These are phyloP conservation scores for Infundibulicybe gibba DNA, from an alignment of 768 basidiomycete genomes.

Conservation along the genomic window DNA sequence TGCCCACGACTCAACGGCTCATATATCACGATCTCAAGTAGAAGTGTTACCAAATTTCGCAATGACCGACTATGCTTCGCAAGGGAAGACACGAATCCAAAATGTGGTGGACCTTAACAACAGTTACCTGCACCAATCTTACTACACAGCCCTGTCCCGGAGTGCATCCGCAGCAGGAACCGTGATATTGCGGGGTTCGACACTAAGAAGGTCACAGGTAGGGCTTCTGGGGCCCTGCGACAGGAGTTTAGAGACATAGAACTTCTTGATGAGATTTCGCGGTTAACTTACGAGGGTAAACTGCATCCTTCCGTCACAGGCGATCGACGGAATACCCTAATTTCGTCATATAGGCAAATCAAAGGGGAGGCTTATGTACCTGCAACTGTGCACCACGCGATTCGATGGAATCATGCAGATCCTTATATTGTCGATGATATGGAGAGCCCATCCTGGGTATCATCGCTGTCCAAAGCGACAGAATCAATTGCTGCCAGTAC, in stretches of 20 bases:
- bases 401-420: constrained; percentile 1
- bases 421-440: constrained; percentile 1
- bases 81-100: constrained; percentile 18
- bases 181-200: constrained; percentile 22
- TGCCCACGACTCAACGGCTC: constrained; percentile 9
- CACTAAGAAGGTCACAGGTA: constrained; percentile 15
- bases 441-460: background rate
- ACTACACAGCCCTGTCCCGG: constrained; percentile 26
- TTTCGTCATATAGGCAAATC: background rate
- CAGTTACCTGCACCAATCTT: constrained; percentile 14
- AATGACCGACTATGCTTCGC: constrained; percentile 24
- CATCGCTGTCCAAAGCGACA: constrained; percentile 3
- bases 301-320: constrained; percentile 11
- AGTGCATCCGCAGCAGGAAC: constrained; percentile 23
- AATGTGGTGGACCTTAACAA: constrained; percentile 26
- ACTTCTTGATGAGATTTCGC: constrained; percentile 29
- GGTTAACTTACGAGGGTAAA: constrained; percentile 14
- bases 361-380: constrained; percentile 4
- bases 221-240: constrained; percentile 15
- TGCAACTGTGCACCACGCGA: background rate
- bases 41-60: constrained; percentile 18
- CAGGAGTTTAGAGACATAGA: constrained; percentile 32
- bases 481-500: constrained; percentile 1
- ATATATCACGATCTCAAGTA: constrained; percentile 15
- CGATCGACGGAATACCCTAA: constrained; percentile 8